Evolutionary conservation across 306 rosid species (phyloP), one percentile per base, ranked within the genome.

Genomic region (Vigna radiata): DNA sequence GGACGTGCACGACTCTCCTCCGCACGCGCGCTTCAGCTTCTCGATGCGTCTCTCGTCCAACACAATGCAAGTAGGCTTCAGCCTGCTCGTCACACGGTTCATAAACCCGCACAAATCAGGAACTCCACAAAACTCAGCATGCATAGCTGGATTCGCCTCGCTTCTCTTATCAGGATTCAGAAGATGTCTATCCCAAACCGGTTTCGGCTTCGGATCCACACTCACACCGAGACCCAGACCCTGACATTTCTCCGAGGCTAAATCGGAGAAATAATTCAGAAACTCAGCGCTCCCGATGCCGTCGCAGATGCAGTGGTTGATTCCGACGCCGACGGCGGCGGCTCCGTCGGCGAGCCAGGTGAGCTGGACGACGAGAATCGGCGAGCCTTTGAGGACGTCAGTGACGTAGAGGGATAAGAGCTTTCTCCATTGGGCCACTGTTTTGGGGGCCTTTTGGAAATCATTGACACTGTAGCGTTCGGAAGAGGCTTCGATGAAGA

Each of bases 221-320:
- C 16, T 12, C 1, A 44, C 15, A 44, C 49, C 4, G 13, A 9
- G 46, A 9, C 46, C 46, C 46, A 41, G 46, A 41, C 46, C 0
- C 12, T 8, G 13, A 41, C 46, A 41, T 44, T 74, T 83, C 4
- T 85, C 86, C 0, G 86, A 63, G 0, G 89, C 93, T 14, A 94
- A 63, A 14, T 83, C 90, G 0, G 93, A 82, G 39, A 94, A 80
- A 37, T 72, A 55, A 65, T 94, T 94, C 17, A 94, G 88, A 72
- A 94, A 94, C 23, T 90, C 93, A 0, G 83, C 89, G 79, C 97
- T 86, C 0, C 98, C 98, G 36, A 90, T 84, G 0, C 98, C 98
- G 44, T 94, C 98, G 48, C 88, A 84, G 61, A 91, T 19, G 64
- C 94, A 89, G 73, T 94, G 98, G 80, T 83, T 94, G 43, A 94